Conservation (phyloP, 1,284 basidiomycete genomes). For the Leucoagaricus sp. region DNA sequence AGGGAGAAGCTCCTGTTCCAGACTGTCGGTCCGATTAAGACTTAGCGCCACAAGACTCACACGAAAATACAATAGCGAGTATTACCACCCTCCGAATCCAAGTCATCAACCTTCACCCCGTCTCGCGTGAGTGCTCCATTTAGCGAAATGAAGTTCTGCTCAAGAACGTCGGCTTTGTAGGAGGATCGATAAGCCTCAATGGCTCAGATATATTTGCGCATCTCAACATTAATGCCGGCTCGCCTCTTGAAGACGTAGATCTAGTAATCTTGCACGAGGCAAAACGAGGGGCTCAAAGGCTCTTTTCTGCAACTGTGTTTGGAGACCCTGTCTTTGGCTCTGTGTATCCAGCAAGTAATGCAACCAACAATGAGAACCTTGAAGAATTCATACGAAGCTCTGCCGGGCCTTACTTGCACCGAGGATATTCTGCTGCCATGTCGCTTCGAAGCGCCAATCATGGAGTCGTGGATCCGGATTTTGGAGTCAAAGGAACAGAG, state of each 20-base stretch:
- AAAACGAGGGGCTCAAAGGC: slow-evolving; percentile 31
- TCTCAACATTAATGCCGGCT: slow-evolving; percentile 38
- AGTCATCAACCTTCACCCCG: slow-evolving; percentile 5
- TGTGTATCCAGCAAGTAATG: slow-evolving; percentile 17
- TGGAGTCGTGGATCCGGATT: slow-evolving; percentile 38
- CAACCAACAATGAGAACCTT: slow-evolving; percentile 19
- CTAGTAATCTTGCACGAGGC: slow-evolving; percentile 33
- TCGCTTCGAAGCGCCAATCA: slow-evolving; percentile 23
- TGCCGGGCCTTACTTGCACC: slow-evolving; percentile 19
- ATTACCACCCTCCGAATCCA: slow-evolving; percentile 4
- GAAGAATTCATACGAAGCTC: slow-evolving; percentile 15
- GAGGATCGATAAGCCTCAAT: slow-evolving; percentile 34
- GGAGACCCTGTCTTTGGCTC: slow-evolving; percentile 29
- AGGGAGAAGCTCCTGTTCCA: neutral
- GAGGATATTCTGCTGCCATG: slow-evolving; percentile 31
- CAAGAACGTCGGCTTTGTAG: slow-evolving; percentile 18
- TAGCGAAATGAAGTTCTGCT: neutral
- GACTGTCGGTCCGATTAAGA: no score
- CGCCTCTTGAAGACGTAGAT: slow-evolving; percentile 37
- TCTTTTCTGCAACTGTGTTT: slow-evolving; percentile 35
- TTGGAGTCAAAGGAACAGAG: slow-evolving; percentile 39
- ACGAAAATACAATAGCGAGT: neutral
- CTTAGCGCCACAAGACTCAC: no score
- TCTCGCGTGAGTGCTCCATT: neutral
- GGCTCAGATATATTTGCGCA: slow-evolving; percentile 36